Percentiles rank a stretch among this genome's conserved stretches.
These are phyloP conservation scores for Protomyces arabidopsidicola DNA, from an alignment of 1,139 yeast species.

Conservation along the genomic window DNA sequence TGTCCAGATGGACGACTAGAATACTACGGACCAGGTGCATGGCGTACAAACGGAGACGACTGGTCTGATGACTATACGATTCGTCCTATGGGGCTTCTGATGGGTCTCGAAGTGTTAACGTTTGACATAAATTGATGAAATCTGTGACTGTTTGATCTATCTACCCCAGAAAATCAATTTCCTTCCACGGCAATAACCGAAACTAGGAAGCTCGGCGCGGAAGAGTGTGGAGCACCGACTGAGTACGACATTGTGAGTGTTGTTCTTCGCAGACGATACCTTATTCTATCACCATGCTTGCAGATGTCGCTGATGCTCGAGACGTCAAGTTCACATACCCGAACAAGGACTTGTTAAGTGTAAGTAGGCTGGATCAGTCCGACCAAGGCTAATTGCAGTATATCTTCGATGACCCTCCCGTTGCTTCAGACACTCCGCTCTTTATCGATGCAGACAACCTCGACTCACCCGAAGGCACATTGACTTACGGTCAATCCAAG, in stretches of 20 bases:
- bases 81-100: conserved; percentile 11
- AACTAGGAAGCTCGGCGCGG: too few species aligned
- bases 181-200: too few species aligned
- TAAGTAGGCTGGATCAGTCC: not conserved
- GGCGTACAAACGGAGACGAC: conserved; percentile 17
- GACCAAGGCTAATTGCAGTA: not conserved
- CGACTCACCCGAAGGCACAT: not conserved
- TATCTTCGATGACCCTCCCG: conserved; percentile 22
- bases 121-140: not conserved
- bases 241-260: too few species aligned
- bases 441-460: conserved; percentile 17
- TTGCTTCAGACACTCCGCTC: not conserved
- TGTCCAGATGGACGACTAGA: conserved; percentile 27
- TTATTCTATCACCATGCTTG: not conserved
- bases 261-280: too few species aligned
- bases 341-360: conserved; percentile 17
- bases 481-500: conserved; percentile 6
- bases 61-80: conserved; percentile 23
- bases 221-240: too few species aligned
- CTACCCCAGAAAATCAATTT: too few species aligned
- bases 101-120: conserved; percentile 6
- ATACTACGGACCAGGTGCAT: conserved; percentile 13
- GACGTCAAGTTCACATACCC: not conserved
- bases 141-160: too few species aligned
- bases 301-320: conserved; percentile 9